Evolutionary conservation across 176 grass and related monocot genomes (phyloP).

Genomic region (Carex myosuroides): DNA sequence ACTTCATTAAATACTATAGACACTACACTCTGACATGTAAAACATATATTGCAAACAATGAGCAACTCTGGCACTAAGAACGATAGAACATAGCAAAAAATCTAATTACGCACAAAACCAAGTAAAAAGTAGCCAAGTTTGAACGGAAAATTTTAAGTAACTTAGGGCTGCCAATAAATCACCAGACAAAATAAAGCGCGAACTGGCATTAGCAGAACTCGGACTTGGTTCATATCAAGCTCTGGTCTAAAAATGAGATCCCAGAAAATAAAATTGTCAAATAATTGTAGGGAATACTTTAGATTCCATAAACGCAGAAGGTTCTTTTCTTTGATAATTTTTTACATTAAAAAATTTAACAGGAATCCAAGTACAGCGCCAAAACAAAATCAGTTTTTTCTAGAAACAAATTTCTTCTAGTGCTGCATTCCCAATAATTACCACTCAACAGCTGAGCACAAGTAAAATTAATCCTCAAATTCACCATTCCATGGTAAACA

Average conservation of each 20-base stretch:
- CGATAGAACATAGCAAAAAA: neutral
- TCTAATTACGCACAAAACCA: neutral
- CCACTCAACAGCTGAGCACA: neutral
- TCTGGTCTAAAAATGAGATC: neutral
- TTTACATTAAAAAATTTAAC: neutral
- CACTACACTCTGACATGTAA: neutral
- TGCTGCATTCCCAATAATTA: neutral
- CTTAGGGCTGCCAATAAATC: neutral
- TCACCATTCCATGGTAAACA: constrained; percentile 11
- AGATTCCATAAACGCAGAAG: neutral
- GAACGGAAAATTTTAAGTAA: neutral
- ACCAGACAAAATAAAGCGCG: neutral
- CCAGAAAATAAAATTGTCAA: neutral
- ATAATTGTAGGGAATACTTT: neutral
- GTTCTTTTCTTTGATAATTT: neutral
- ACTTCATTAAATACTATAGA: neutral
- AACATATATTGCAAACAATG: neutral
- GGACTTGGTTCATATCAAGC: neutral
- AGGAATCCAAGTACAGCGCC: neutral
- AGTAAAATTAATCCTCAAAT: constrained; percentile 2
- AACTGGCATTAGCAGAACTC: neutral
- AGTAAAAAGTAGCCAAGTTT: neutral
- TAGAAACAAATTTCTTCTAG: neutral
- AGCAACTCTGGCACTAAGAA: neutral
- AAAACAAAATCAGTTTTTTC: neutral